A percentile compares a stretch with the other conserved stretches of the same genome.
phyloP scores from a whole-genome alignment of 176 grass and related monocot genomes.

The Carex littledalei region DNA sequence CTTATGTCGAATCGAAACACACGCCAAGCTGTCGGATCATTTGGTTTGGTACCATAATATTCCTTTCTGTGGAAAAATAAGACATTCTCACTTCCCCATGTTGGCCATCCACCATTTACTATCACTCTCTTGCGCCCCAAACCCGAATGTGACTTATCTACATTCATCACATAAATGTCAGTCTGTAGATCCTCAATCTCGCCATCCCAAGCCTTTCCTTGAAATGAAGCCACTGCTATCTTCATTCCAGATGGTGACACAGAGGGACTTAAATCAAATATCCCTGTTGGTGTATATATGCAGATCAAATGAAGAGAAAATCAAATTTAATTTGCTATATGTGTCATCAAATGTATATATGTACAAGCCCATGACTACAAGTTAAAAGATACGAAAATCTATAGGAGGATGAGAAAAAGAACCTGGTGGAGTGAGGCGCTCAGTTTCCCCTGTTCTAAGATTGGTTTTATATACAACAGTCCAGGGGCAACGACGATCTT shows the following conservation, averaged over 20 bases:
- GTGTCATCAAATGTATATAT: neutral
- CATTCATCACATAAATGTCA: slow-evolving; percentile 36
- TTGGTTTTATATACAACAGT: slow-evolving; percentile 33
- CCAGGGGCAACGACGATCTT: slow-evolving; percentile 24
- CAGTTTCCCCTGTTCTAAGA: slow-evolving; percentile 16
- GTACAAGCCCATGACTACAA: too few species aligned
- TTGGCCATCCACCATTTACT: slow-evolving; percentile 29
- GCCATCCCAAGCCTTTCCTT: neutral
- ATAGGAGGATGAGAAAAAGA: neutral
- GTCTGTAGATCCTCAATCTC: slow-evolving; percentile 38
- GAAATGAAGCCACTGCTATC: slow-evolving; percentile 30
- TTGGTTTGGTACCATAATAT: too few species aligned
- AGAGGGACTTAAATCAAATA: slow-evolving; percentile 30
- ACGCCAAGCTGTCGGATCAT: too few species aligned
- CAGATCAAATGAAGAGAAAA: neutral
- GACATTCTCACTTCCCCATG: slow-evolving; percentile 37
- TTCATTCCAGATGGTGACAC: slow-evolving; percentile 35
- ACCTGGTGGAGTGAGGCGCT: slow-evolving; percentile 30
- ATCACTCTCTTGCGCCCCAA: neutral
- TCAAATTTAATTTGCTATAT: neutral
- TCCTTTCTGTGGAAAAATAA: slow-evolving; percentile 35
- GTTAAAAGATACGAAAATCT: neutral
- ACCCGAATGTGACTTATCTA: neutral
- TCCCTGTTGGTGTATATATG: neutral
- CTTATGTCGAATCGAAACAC: too few species aligned